Conservation (phyloP, 345 rosid genomes). For the Lepidium africanum region DNA sequence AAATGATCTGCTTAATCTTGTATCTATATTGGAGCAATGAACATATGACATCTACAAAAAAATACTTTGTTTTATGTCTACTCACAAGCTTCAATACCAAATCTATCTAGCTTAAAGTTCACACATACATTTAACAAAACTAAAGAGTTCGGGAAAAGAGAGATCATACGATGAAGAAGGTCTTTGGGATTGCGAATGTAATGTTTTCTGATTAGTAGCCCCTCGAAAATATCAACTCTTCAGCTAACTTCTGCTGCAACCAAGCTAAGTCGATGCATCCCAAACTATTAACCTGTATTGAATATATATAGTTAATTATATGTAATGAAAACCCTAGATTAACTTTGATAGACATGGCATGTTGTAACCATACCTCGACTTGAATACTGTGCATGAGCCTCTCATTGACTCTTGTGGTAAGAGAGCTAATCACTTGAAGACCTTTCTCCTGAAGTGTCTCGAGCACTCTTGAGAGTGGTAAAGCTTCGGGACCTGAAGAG, state of each 20-base stretch:
- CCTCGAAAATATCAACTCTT: constrained; percentile 25
- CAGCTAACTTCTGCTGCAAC: constrained; percentile 39
- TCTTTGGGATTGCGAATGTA: not conserved
- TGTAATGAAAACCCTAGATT: constrained; percentile 15
- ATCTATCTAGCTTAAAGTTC: not conserved
- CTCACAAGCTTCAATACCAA: constrained; percentile 4
- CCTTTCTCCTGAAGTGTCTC: constrained; percentile 35
- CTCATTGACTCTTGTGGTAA: constrained; percentile 35
- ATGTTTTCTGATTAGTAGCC: not conserved
- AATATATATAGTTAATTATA: not conserved
- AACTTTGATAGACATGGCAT: not conserved
- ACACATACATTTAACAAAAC: not conserved
- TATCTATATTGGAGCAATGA: not conserved
- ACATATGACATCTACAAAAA: not conserved
- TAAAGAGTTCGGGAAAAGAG: not conserved
- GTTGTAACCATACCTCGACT: constrained; percentile 34
- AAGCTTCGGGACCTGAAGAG: constrained; percentile 23
- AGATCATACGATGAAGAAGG: constrained; percentile 15
- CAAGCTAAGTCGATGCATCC: constrained; percentile 29
- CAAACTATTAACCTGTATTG: constrained; percentile 37
- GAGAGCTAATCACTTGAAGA: constrained; percentile 29
- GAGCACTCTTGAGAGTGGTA: constrained; percentile 35
- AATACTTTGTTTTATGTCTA: not conserved
- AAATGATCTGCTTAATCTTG: no score
- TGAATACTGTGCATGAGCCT: constrained; percentile 39